A percentile compares a stretch with the other conserved stretches of the same genome.
phyloP scores from a whole-genome alignment of 495 filamentous ascomycete genomes.

The Xylaria bambusicola region DNA sequence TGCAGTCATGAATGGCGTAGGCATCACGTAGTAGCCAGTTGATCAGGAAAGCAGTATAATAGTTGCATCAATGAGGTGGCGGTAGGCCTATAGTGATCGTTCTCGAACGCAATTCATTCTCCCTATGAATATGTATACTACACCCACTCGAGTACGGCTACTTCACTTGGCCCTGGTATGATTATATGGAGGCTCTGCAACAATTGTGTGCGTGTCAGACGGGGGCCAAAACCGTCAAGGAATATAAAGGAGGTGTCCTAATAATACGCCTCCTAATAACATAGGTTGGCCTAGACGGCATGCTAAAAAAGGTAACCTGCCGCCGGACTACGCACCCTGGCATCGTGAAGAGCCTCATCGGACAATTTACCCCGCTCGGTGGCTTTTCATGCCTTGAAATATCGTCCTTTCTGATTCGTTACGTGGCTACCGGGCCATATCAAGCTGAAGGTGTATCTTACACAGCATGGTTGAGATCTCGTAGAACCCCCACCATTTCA shows the following conservation, averaged over 20 bases:
- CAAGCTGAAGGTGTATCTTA: background rate
- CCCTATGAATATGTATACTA: background rate
- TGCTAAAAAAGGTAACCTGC: background rate
- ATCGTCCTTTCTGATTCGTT: slow-evolving; percentile 4
- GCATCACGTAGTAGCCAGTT: no score
- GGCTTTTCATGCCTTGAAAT: slow-evolving; percentile 9
- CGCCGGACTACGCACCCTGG: background rate
- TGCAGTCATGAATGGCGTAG: no score
- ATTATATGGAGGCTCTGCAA: background rate
- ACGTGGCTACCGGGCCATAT: background rate
- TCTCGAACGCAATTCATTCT: no score
- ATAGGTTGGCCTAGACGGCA: background rate
- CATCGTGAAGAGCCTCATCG: slow-evolving; percentile 11
- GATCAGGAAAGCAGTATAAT: no score
- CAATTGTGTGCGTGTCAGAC: background rate
- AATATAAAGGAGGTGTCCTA: background rate
- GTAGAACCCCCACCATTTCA: background rate
- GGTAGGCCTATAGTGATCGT: no score
- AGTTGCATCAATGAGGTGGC: no score
- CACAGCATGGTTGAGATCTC: background rate
- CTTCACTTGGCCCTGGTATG: background rate
- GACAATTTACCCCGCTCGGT: slow-evolving; percentile 15
- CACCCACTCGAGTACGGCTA: slow-evolving; percentile 1
- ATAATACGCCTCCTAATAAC: background rate
- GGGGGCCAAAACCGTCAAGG: background rate